These are phyloP conservation scores for Tolypocladium amazonense DNA, from an alignment of 2,329 filamentous ascomycete genomes.

Conservation along the genomic window DNA sequence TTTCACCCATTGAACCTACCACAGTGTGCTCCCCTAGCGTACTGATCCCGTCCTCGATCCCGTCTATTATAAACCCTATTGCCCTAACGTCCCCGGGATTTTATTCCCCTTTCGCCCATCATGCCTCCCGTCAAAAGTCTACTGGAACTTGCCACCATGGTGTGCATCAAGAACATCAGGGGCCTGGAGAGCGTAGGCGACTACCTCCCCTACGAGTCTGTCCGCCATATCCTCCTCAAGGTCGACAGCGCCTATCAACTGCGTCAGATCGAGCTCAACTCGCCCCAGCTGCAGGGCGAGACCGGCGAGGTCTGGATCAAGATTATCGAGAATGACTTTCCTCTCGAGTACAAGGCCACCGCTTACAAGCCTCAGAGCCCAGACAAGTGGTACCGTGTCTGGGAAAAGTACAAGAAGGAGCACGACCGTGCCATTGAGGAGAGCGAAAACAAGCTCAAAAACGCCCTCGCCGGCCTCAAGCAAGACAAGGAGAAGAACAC, in stretches of 20 bases:
- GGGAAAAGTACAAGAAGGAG: constrained; percentile 54
- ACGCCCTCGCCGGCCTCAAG: constrained; percentile 45
- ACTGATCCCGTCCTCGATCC: not conserved
- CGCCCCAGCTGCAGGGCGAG: constrained; percentile 62
- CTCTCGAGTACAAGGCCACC: constrained; percentile 48
- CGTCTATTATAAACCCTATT: not conserved
- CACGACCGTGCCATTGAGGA: constrained; percentile 47
- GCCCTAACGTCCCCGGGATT: not conserved
- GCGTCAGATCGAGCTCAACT: constrained; percentile 60
- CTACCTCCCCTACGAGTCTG: constrained; percentile 51
- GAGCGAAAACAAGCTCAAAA: constrained; percentile 47
- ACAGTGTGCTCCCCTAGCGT: not conserved
- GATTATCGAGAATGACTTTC: constrained; percentile 71
- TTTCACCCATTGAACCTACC: not conserved
- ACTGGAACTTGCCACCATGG: constrained; percentile 36
- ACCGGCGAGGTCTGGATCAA: constrained; percentile 66
- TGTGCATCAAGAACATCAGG: constrained; percentile 42
- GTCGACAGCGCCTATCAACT: constrained; percentile 68
- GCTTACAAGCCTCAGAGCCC: constrained; percentile 56
- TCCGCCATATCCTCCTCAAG: constrained; percentile 57
- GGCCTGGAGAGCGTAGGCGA: constrained; percentile 60
- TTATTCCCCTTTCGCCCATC: not conserved
- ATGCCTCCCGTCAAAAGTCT: constrained; percentile 38
- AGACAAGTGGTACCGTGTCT: constrained; percentile 67
- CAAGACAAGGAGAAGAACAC: constrained; percentile 46